Evolutionary conservation across 768 basidiomycete genomes (phyloP), one percentile per base, ranked within the genome.

Genomic region (Tricholomella constricta): DNA sequence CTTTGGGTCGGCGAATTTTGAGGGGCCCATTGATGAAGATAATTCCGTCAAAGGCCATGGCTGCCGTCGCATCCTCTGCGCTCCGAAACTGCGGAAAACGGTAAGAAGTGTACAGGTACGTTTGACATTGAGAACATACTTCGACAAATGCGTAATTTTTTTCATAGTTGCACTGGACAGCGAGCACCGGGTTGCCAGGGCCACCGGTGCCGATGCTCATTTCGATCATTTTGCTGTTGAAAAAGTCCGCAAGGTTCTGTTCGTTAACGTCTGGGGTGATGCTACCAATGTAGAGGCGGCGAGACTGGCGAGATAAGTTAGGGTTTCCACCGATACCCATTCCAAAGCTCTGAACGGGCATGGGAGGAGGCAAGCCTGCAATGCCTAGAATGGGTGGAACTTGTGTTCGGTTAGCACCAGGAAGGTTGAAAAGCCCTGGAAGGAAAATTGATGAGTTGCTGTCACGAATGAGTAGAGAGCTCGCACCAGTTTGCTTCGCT

Each of bases 91-190:
- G n/a, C 5, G 62, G 54, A 36, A 43, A 17, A 57, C 49, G 22
- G 49, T 59, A 35, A 51, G 25, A 62, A 15, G 31, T 36, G 35
- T 51, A 29, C 27, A 20, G 50, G 3, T 6, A 1, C 34, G 20
- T 25, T 43, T 43, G 23, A 51, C 6, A 27, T 32, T 32, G 41
- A 17, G 17, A 34, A 64, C 79, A 57, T 67, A 96, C 96, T 79
- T 99, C 97, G 47, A 98, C 90, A 67, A 98, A 99, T 1, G 97
- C 97, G 66, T 98, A 99, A 62, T 93, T 94, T 79, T 98, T 99
- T 71, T 98, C 97, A 63, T 94, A 94, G 66, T 98, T 98, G 75
- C 97, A 90, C 65, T 96, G 94, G 5, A 97, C 94, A 17, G 89
- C 89, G 27, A 95, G 80, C 27, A 98, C 93, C 9, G 96, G 92